Evolutionary conservation across 2,329 filamentous ascomycete genomes (phyloP).

Genomic region (Aspergillus neotritici): DNA sequence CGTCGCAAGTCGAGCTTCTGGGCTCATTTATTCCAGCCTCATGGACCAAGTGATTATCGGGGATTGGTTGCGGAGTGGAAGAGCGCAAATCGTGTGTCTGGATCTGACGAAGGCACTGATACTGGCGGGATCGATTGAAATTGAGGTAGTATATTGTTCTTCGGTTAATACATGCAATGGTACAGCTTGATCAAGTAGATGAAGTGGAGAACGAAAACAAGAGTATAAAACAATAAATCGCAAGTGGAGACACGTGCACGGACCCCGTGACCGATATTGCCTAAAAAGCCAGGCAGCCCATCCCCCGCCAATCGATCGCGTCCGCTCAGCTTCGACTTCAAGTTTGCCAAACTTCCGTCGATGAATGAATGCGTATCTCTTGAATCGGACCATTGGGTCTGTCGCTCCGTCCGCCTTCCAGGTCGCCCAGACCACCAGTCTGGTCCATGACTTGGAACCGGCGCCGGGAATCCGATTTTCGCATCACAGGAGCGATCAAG

Average conservation of each 20-base stretch:
- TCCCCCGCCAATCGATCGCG: too few relatives aligned
- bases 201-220: too few relatives aligned
- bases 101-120: too few relatives aligned
- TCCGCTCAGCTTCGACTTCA: too few relatives aligned
- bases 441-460: conserved; percentile 64
- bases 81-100: too few relatives aligned
- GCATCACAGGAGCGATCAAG: conserved; percentile 42
- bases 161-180: too few relatives aligned
- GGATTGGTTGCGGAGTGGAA: too few relatives aligned
- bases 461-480: conserved; percentile 65
- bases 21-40: conserved; percentile 18
- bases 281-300: too few relatives aligned
- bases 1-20: neutral
- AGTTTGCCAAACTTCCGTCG: conserved; percentile 6
- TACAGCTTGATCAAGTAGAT: too few relatives aligned
- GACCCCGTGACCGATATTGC: neutral
- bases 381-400: conserved; percentile 69
- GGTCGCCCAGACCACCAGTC: conserved; percentile 58
- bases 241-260: neutral
- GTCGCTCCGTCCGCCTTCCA: conserved; percentile 60
- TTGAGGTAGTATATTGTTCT: too few relatives aligned
- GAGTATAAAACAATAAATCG: neutral
- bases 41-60: neutral
- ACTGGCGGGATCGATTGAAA: too few relatives aligned
- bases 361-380: conserved; percentile 73